A percentile compares a stretch with the other conserved stretches of the same genome.
These are phyloP conservation scores for Rhizophagus sp. DNA, from an alignment of 192 early-diverging fungal species.

Conservation along the genomic window DNA sequence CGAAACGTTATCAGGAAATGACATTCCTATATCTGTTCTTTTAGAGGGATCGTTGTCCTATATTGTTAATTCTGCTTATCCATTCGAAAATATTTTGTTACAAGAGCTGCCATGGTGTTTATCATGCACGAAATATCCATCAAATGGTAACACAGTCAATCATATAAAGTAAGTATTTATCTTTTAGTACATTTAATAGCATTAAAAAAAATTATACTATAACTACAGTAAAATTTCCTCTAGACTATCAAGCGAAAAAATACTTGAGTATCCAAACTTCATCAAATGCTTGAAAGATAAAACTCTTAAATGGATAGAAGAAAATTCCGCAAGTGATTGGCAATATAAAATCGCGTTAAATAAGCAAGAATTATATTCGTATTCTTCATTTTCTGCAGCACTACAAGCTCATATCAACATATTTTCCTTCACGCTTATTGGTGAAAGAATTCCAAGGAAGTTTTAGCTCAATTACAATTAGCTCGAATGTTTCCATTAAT, in stretches of 20 bases:
- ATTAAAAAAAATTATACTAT: too few relatives aligned
- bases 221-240: too few relatives aligned
- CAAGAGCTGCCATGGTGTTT: slow-evolving; percentile 31
- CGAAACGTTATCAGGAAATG: slow-evolving; percentile 20
- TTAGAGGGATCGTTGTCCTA: background rate
- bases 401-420: too few relatives aligned
- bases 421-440: too few relatives aligned
- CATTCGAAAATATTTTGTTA: slow-evolving; percentile 25
- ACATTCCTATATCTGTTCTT: background rate
- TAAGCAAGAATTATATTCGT: too few relatives aligned
- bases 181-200: too few relatives aligned
- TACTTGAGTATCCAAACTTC: background rate
- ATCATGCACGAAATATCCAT: slow-evolving; percentile 28
- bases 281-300: background rate
- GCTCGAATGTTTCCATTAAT: too few relatives aligned
- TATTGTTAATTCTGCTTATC: slow-evolving; percentile 14
- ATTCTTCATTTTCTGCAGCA: too few relatives aligned
- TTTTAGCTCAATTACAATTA: slow-evolving; percentile 19
- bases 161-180: slow-evolving; percentile 24
- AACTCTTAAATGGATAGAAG: slow-evolving; percentile 17
- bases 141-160: background rate
- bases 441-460: too few relatives aligned
- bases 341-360: too few relatives aligned
- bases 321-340: background rate
- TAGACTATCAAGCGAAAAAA: background rate